These are phyloP conservation scores for Phytopythium litorale DNA, from an alignment of 352 stramenopile genomes.

Conservation along the genomic window DNA sequence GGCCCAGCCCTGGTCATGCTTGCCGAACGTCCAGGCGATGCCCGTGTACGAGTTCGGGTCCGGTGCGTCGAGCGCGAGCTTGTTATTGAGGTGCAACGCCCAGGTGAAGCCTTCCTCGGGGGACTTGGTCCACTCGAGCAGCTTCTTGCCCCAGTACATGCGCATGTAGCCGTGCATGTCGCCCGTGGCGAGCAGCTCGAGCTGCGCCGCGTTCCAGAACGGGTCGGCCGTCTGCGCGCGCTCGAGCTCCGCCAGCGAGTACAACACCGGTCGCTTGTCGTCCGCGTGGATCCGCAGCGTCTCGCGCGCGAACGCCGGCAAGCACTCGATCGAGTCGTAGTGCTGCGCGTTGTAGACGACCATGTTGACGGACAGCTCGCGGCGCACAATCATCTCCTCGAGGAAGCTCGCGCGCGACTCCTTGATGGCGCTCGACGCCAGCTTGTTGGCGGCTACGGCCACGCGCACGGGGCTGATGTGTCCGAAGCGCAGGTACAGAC, in stretches of 20 bases:
- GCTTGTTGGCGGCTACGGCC: conserved; percentile 49
- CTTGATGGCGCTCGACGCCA: conserved; percentile 68
- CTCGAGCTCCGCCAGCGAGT: conserved; percentile 91
- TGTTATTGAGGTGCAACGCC: conserved; percentile 97
- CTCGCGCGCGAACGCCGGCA: conserved; percentile 90
- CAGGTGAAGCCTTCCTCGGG: conserved; percentile 90
- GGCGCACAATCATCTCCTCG: conserved; percentile 96
- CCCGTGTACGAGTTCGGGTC: conserved; percentile 94
- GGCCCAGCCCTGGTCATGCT: conserved; percentile 97
- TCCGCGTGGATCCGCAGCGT: conserved; percentile 88
- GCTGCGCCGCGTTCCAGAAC: conserved; percentile 98
- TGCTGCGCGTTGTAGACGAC: conserved; percentile 95
- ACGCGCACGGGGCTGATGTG: conserved; percentile 76
- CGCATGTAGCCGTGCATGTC: conserved; percentile 92
- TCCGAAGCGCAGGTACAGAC: conserved; percentile 93
- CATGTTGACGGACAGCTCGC: conserved; percentile 97
- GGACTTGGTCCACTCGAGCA: conserved; percentile 96
- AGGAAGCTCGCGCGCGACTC: conserved; percentile 91
- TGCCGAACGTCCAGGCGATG: conserved; percentile 84
- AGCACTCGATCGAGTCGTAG: conserved; percentile 92
- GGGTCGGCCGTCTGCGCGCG: conserved; percentile 92
- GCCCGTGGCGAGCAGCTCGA: conserved; percentile 93
- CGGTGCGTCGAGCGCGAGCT: conserved; percentile 96
- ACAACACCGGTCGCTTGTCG: conserved; percentile 89
- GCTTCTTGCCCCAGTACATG: conserved; percentile 99